phyloP scores from a whole-genome alignment of 257 asterid genomes.

The Rehmannia glutinosa region DNA sequence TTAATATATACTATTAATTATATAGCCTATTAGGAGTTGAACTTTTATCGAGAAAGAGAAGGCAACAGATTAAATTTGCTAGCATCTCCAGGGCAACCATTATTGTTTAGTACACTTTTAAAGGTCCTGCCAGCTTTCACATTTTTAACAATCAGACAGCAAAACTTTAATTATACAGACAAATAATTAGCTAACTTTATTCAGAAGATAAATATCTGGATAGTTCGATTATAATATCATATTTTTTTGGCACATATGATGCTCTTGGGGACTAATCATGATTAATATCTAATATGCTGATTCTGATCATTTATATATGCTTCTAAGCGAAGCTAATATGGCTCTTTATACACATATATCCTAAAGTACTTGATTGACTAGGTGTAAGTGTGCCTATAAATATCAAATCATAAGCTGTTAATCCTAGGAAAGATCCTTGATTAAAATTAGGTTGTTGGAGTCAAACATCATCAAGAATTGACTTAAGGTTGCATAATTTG shows the following conservation, averaged over 20 bases:
- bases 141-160: background rate
- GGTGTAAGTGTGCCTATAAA: conserved; percentile 7
- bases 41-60: background rate
- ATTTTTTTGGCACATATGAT: background rate
- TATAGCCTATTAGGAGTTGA: no score
- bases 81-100: conserved; percentile 7
- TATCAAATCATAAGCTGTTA: background rate
- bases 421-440: background rate
- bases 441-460: background rate
- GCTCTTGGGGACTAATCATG: conserved; percentile 20
- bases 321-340: conserved; percentile 56
- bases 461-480: background rate
- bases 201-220: conserved; percentile 3
- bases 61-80: background rate
- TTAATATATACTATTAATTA: no score
- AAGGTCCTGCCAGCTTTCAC: conserved; percentile 2
- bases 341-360: conserved; percentile 7
- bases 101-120: background rate
- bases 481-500: no score
- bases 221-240: background rate
- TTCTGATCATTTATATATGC: conserved; percentile 47
- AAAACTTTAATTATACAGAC: background rate
- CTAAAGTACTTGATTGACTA: conserved; percentile 15
- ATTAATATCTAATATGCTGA: conserved; percentile 6
- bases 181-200: background rate